Percentiles rank a stretch among this genome's conserved stretches.
phyloP scores from a whole-genome alignment of 495 filamentous ascomycete species.

The Penicillium verhagenii region DNA sequence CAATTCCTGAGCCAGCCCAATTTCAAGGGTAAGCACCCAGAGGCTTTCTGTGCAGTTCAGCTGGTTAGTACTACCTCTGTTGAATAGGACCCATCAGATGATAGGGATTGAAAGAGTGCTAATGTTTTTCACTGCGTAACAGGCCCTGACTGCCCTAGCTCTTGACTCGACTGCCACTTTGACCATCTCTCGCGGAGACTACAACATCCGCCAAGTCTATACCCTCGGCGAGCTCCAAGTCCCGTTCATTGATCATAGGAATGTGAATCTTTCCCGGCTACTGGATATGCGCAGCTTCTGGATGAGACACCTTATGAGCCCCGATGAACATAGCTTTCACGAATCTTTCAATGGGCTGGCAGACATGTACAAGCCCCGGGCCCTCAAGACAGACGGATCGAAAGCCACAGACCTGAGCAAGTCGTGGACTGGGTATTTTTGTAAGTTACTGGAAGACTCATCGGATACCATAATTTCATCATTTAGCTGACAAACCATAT shows the following conservation, averaged over 20 bases:
- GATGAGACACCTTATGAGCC: slow-evolving; percentile 33
- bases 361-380: slow-evolving; percentile 15
- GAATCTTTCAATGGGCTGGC: slow-evolving; percentile 21
- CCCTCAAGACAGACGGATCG: slow-evolving; percentile 5
- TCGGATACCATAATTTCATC: not conserved
- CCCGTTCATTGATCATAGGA: slow-evolving; percentile 12
- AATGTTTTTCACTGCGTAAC: slow-evolving; percentile 5
- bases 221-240: slow-evolving; percentile 6
- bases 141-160: slow-evolving; percentile 31
- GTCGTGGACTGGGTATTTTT: slow-evolving; percentile 40
- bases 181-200: slow-evolving; percentile 29
- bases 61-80: slow-evolving; percentile 22
- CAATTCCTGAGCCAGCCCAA: slow-evolving; percentile 28
- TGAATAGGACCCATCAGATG: not conserved
- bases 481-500: not conserved
- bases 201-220: slow-evolving; percentile 33
- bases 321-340: slow-evolving; percentile 23
- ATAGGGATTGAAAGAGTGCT: not conserved
- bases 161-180: slow-evolving; percentile 21
- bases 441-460: slow-evolving; percentile 25
- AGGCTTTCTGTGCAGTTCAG: slow-evolving; percentile 31
- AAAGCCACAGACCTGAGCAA: slow-evolving; percentile 6
- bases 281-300: slow-evolving; percentile 41
- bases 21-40: slow-evolving; percentile 8
- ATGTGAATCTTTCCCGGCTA: slow-evolving; percentile 17